A percentile compares a stretch with the other conserved stretches of the same genome.
phyloP scores from a whole-genome alignment of 2,329 filamentous ascomycete genomes.

The Dichotomopilus funicola region DNA sequence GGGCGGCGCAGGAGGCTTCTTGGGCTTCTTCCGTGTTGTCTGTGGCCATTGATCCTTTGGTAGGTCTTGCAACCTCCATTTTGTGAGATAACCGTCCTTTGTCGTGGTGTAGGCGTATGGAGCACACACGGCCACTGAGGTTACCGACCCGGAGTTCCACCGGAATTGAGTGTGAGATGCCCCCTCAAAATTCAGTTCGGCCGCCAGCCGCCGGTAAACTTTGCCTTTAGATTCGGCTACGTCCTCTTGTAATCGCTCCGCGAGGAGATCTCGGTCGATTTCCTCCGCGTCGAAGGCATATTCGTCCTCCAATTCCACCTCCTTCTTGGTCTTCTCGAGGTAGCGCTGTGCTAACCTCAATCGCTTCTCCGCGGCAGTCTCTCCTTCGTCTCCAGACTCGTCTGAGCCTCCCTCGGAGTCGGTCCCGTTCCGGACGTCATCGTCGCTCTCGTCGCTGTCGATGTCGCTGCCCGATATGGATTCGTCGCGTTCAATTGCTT shows the following conservation, averaged over 20 bases:
- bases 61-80: conserved; percentile 76
- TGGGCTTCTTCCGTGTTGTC: conserved; percentile 51
- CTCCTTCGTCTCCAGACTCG: conserved; percentile 66
- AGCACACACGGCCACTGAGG: conserved; percentile 69
- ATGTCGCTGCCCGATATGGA: conserved; percentile 76
- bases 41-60: conserved; percentile 54
- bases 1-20: conserved; percentile 52
- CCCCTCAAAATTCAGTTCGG: conserved; percentile 61
- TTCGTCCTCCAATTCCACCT: conserved; percentile 61
- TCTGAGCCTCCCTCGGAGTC: conserved; percentile 45
- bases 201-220: conserved; percentile 74
- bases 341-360: conserved; percentile 86
- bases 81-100: conserved; percentile 77
- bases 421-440: conserved; percentile 31
- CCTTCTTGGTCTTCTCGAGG: conserved; percentile 78
- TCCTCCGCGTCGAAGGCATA: conserved; percentile 89
- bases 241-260: conserved; percentile 84
- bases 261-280: conserved; percentile 86
- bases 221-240: conserved; percentile 87
- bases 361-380: conserved; percentile 84
- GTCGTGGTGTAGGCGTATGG: conserved; percentile 84
- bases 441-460: conserved; percentile 55
- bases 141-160: conserved; percentile 70
- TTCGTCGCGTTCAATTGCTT: conserved; percentile 44
- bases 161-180: conserved; percentile 68